phyloP scores from a whole-genome alignment of 169 alveolate species.

The Cryptosporidium xiaoi region DNA sequence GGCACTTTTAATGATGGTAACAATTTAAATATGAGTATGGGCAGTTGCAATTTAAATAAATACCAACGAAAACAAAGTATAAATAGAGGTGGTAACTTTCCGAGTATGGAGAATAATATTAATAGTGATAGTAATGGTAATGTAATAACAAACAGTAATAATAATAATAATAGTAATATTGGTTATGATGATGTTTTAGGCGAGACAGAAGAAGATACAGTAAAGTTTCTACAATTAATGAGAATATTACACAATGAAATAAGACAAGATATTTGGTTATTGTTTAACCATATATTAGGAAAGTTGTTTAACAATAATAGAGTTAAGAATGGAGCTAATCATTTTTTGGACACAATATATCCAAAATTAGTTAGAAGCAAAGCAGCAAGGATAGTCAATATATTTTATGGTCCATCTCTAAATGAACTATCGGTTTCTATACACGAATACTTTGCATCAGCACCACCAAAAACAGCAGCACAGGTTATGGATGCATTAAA shows the following conservation, averaged over 20 bases:
- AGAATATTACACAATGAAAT: conserved; percentile 77
- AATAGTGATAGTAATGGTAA: neutral
- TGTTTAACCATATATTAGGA: conserved; percentile 75
- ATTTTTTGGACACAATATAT: conserved; percentile 77
- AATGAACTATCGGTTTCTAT: conserved; percentile 74
- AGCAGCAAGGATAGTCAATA: conserved; percentile 75
- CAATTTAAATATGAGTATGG: too few relatives aligned
- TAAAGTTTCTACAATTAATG: conserved; percentile 72
- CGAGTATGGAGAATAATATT: neutral
- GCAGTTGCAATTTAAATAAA: too few relatives aligned
- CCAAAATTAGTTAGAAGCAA: conserved; percentile 76
- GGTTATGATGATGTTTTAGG: neutral
- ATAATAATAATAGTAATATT: neutral
- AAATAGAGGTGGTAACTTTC: too few relatives aligned
- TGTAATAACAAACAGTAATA: neutral
- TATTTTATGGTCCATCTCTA: conserved; percentile 68
- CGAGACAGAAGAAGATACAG: conserved; percentile 11
- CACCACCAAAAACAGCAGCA: conserved; percentile 79
- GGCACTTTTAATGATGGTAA: too few relatives aligned
- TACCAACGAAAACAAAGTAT: too few relatives aligned
- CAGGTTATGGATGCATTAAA: conserved; percentile 76
- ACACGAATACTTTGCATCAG: conserved; percentile 54
- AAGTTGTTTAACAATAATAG: conserved; percentile 75
- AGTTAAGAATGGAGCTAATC: conserved; percentile 74
- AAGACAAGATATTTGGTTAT: conserved; percentile 76